phyloP scores from a whole-genome alignment of 352 stramenopile genomes.

The Thraustochytrium striatum region DNA sequence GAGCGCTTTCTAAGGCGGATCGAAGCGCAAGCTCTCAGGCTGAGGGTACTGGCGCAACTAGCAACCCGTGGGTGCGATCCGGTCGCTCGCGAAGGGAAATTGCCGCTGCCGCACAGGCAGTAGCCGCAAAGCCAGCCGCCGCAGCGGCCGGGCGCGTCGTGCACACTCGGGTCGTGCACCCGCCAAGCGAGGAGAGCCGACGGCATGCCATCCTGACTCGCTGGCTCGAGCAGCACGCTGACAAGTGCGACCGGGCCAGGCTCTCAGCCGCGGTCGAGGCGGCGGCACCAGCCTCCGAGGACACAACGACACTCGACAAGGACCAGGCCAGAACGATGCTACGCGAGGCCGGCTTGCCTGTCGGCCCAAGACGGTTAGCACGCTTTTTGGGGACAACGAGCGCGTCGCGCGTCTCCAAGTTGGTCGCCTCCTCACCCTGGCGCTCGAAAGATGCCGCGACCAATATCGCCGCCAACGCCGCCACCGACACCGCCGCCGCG shows the following conservation, averaged over 20 bases:
- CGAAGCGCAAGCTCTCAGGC: not conserved
- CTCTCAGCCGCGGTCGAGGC: not conserved
- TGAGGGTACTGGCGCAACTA: not conserved
- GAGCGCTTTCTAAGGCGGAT: not conserved
- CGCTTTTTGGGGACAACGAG: too few species aligned
- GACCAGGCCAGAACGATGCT: not conserved
- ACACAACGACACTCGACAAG: not conserved
- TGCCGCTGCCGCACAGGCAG: too few species aligned
- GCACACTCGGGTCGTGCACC: not conserved
- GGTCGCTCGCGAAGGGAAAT: not conserved
- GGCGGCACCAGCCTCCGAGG: not conserved
- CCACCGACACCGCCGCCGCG: too few species aligned
- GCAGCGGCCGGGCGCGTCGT: not conserved
- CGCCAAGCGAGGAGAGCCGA: not conserved
- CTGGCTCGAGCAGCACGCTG: not conserved
- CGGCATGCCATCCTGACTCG: not conserved
- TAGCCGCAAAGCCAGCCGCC: too few species aligned
- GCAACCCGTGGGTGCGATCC: not conserved
- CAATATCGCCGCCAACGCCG: too few species aligned
- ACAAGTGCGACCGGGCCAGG: not conserved
- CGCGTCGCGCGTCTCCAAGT: too few species aligned
- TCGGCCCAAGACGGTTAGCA: too few species aligned
- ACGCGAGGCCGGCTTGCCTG: not conserved
- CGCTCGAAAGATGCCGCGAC: too few species aligned
- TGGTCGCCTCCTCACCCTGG: too few species aligned